phyloP scores from a whole-genome alignment of 192 early-diverging fungal genomes.

The Backusella luteola region DNA sequence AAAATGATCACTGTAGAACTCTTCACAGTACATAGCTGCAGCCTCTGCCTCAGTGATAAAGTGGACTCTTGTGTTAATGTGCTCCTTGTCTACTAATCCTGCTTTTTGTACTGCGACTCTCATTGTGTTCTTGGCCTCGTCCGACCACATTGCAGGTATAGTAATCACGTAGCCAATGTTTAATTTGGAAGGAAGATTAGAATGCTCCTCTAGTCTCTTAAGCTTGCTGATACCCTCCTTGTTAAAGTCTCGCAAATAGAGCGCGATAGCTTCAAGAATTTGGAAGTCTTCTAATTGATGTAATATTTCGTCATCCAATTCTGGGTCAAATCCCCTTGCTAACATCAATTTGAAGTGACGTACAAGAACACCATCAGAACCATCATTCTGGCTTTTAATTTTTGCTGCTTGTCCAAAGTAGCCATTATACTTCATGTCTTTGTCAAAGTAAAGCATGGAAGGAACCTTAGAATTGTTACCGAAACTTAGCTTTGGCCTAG shows the following conservation, averaged over 20 bases:
- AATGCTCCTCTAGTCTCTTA: neutral
- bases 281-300: neutral
- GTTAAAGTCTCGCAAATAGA: neutral
- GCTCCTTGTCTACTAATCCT: conserved; percentile 39
- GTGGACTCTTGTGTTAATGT: conserved; percentile 33
- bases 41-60: conserved; percentile 52
- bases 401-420: neutral
- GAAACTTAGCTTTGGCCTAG: neutral
- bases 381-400: neutral
- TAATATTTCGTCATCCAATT: neutral
- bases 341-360: neutral
- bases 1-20: conserved; percentile 36
- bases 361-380: neutral
- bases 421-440: neutral
- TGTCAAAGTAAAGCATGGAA: neutral
- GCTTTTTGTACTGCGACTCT: conserved; percentile 52
- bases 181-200: neutral
- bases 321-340: neutral
- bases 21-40: conserved; percentile 54
- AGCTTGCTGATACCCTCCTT: neutral
- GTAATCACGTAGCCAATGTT: neutral
- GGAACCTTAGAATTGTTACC: neutral
- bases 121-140: conserved; percentile 52
- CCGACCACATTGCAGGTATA: conserved; percentile 34
- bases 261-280: neutral